Evolutionary conservation across 257 asterid genomes (phyloP), one percentile per base, ranked within the genome.

Genomic region (Mitragyna speciosa): DNA sequence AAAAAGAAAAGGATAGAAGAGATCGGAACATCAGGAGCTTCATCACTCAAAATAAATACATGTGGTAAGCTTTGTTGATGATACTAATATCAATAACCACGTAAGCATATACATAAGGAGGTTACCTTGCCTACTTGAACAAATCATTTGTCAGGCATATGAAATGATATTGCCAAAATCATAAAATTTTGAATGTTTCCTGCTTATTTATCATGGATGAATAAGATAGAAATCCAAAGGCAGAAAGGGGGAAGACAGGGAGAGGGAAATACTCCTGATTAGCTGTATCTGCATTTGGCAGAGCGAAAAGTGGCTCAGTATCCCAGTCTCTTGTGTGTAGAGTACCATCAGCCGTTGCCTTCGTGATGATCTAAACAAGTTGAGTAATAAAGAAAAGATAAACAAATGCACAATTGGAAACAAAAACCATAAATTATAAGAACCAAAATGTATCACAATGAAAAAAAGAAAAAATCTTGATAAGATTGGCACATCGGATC

Each of bases 281-380:
- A 81, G 82, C 81, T n/a, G 83, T 83, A 88, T 88, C 91, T 6
- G 76, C 82, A 83, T 74, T 83, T 3, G 97, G 95, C 85, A 92
- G 76, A 17, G 93, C 86, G 81, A 94, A 92, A 61, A 96, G 95
- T 84, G 97, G 97, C 86, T 91, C 97, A 5, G 85, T 92, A 89
- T 96, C 99, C 99, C 99, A 96, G 77, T 94, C 92, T 81, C 78
- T 89, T 24, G 93, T 87, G 84, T 89, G 76, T 75, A 96, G 94
- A 30, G 96, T 89, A 68, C 97, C 96, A 75, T 96, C 97, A 84
- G 96, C 93, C 67, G 96, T 94, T 49, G 97, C 94, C 74, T 86
- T 92, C 22, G 89, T 92, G 84, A 96, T 94, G 80, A 96, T 88
- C 99, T 96, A 85, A 81, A 36, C 52, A 20, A 73, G 83, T 72